Evolutionary conservation across 805 yeast genomes (phyloP).

Genomic region (Ogataea populi-albae): DNA sequence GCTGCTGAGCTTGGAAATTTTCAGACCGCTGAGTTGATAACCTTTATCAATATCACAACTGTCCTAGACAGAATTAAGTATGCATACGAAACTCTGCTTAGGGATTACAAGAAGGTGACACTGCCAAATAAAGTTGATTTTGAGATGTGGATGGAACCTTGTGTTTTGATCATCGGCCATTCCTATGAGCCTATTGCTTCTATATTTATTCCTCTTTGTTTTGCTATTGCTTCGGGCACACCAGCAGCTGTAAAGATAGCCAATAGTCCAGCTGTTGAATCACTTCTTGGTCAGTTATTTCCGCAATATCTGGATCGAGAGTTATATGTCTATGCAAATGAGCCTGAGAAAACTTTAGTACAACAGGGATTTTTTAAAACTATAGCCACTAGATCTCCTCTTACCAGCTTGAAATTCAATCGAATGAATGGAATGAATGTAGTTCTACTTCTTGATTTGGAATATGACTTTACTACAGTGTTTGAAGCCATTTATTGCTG

Average conservation of each 20-base stretch:
- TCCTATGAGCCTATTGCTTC: conserved; percentile 8
- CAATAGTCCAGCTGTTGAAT: conserved; percentile 4
- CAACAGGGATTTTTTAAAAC: conserved; percentile 5
- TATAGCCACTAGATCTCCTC: conserved; percentile 5
- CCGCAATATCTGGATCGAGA: conserved; percentile 7
- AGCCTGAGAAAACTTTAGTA: conserved; percentile 1
- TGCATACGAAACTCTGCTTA: conserved; percentile 1
- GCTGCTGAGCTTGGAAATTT: conserved; percentile 1
- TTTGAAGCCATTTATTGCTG: conserved; percentile 2
- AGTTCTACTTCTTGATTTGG: conserved; percentile 6
- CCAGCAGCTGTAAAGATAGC: conserved; percentile 6
- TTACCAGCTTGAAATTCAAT: conserved; percentile 2
- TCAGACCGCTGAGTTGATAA: not conserved
- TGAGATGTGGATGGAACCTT: conserved; percentile 9
- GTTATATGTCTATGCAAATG: conserved; percentile 4
- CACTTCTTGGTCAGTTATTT: conserved; percentile 3
- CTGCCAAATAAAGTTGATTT: conserved; percentile 5
- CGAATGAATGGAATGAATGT: conserved; percentile 8
- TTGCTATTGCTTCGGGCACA: conserved; percentile 7
- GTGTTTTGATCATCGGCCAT: conserved; percentile 6
- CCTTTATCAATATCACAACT: conserved; percentile 4
- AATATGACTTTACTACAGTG: not conserved
- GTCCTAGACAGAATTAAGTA: conserved; percentile 2
- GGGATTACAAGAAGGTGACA: conserved; percentile 2
- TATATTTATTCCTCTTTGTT: conserved; percentile 4